phyloP scores from a whole-genome alignment of 164 flowering plant genomes.

The Dillenia turbinata region DNA sequence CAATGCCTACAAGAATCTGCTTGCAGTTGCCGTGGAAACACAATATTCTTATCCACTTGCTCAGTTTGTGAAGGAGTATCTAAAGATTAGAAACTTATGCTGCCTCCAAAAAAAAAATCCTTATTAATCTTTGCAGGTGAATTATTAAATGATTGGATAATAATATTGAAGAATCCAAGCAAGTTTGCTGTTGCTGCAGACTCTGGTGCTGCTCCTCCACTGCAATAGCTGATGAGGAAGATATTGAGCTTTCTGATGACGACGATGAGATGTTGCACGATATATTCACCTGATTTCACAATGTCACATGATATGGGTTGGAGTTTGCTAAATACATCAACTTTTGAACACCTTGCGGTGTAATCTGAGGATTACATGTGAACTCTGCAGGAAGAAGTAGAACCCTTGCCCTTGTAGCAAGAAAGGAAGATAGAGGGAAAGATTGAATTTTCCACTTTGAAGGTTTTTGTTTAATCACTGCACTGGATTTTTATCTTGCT shows the following conservation, averaged over 20 bases:
- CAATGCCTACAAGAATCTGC: slow-evolving; percentile 33
- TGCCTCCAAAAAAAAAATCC: no score
- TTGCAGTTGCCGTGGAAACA: slow-evolving; percentile 29
- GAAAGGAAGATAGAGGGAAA: no score
- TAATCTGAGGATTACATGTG: no score
- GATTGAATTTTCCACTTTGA: no score
- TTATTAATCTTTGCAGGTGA: background rate
- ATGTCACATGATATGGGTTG: slow-evolving; percentile 12
- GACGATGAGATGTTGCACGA: no score
- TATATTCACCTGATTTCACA: no score
- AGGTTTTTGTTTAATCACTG: no score
- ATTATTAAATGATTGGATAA: background rate
- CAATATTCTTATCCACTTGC: slow-evolving; percentile 33
- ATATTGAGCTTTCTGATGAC: slow-evolving; percentile 2
- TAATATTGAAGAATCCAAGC: slow-evolving; percentile 51
- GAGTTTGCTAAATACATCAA: slow-evolving; percentile 8
- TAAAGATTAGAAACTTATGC: background rate
- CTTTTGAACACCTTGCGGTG: no score
- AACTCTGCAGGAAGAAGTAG: no score
- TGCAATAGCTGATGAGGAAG: slow-evolving; percentile 30
- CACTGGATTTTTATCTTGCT: no score
- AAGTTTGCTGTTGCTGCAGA: slow-evolving; percentile 48
- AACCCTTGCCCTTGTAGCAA: no score
- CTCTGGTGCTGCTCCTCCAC: slow-evolving; percentile 17
- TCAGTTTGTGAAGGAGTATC: slow-evolving; percentile 16